These are phyloP conservation scores for Fusarium zealandicum DNA, from an alignment of 2,329 filamentous ascomycete genomes.

Conservation along the genomic window DNA sequence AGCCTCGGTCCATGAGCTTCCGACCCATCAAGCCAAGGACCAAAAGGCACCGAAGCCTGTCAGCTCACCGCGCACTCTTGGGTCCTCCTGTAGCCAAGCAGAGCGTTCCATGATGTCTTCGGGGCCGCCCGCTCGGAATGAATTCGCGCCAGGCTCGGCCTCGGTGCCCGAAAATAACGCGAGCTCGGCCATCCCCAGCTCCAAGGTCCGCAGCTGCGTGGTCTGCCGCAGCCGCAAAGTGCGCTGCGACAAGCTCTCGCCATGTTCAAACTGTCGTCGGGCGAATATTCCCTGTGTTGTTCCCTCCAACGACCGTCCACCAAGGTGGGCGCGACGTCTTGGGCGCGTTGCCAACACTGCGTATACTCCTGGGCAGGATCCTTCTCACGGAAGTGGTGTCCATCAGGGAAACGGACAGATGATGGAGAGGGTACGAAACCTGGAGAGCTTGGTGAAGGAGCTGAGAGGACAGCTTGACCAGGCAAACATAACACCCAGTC, in stretches of 20 bases:
- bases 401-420: slow-evolving; percentile 48
- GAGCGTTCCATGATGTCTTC: neutral
- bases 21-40: neutral
- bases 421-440: slow-evolving; percentile 57
- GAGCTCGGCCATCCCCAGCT: slow-evolving; percentile 15
- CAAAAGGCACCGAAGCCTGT: neutral
- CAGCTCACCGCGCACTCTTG: too few relatives aligned
- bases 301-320: slow-evolving; percentile 57
- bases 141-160: slow-evolving; percentile 28
- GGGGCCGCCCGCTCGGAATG: neutral
- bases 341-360: slow-evolving; percentile 48
- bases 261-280: slow-evolving; percentile 64
- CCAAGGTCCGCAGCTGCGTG: slow-evolving; percentile 56
- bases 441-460: slow-evolving; percentile 60
- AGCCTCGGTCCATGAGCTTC: too few relatives aligned
- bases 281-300: slow-evolving; percentile 61
- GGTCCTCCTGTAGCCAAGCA: too few relatives aligned
- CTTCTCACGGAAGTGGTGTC: slow-evolving; percentile 20
- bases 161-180: slow-evolving; percentile 36
- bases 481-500: slow-evolving; percentile 44
- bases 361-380: slow-evolving; percentile 39
- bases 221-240: slow-evolving; percentile 63
- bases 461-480: slow-evolving; percentile 55
- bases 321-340: slow-evolving; percentile 62
- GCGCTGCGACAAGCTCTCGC: slow-evolving; percentile 63